Conservation (phyloP, 306 rosid species). For the Gastrolobium bilobum region DNA sequence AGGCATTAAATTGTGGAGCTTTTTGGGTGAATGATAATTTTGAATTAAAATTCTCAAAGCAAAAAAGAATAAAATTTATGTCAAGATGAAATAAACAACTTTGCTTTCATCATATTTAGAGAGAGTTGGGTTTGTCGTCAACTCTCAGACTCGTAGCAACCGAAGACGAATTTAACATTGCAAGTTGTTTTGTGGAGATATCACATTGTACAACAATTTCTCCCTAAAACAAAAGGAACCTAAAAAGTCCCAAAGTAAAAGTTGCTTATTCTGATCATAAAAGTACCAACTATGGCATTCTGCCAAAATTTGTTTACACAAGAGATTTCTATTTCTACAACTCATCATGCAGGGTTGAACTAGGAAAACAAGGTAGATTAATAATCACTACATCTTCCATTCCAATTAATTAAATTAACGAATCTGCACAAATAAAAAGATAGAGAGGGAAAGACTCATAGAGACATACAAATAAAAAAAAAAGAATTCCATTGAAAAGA, state of each 20-base stretch:
- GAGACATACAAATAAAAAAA: background rate
- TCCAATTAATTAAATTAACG: slow-evolving; percentile 7
- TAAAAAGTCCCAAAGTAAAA: background rate
- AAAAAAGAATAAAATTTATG: background rate
- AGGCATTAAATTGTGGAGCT: background rate
- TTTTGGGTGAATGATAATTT: background rate
- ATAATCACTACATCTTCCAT: background rate
- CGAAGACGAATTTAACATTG: slow-evolving; percentile 23
- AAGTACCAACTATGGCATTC: background rate
- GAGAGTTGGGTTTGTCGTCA: background rate
- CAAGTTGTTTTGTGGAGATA: slow-evolving; percentile 40
- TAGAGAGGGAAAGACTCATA: background rate
- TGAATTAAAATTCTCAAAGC: background rate
- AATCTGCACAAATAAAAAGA: background rate
- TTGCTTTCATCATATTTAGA: background rate
- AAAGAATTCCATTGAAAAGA: slow-evolving; percentile 57
- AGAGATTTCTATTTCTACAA: background rate
- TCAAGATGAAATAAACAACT: background rate
- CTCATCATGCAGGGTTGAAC: background rate
- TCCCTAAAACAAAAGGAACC: background rate
- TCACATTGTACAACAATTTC: background rate
- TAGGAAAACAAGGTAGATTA: background rate
- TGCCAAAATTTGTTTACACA: background rate
- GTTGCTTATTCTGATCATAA: background rate
- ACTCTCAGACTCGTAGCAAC: background rate